Conservation (phyloP, 345 rosid species). For the Nasturtium officinale region DNA sequence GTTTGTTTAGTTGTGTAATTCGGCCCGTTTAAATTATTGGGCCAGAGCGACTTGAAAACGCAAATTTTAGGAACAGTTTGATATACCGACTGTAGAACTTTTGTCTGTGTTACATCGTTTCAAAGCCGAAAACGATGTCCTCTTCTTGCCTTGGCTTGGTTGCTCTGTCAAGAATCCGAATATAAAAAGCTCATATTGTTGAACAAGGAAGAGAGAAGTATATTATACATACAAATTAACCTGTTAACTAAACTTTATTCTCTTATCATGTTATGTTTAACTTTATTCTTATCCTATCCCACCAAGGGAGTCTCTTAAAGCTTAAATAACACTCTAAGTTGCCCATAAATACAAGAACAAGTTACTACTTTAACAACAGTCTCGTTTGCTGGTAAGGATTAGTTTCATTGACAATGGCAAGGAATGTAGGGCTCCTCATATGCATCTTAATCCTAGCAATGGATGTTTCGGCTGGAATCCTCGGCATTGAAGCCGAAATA, state of each 20-base stretch:
- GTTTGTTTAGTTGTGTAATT: not conserved
- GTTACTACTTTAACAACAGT: constrained; percentile 24
- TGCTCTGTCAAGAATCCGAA: constrained; percentile 46
- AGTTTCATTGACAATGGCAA: constrained; percentile 30
- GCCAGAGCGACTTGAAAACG: no score
- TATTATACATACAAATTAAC: constrained; percentile 14
- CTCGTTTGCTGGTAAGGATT: constrained; percentile 11
- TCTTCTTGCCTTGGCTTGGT: constrained; percentile 41
- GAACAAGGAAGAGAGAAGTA: constrained; percentile 29
- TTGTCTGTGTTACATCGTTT: no score
- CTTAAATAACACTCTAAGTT: constrained; percentile 14
- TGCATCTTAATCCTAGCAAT: constrained; percentile 46
- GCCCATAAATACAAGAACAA: constrained; percentile 30
- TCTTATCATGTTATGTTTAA: constrained; percentile 17
- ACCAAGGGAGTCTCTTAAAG: constrained; percentile 25
- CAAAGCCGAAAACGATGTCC: not conserved
- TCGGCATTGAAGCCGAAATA: constrained; percentile 46
- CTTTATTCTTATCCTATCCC: constrained; percentile 46
- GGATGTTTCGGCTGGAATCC: constrained; percentile 49
- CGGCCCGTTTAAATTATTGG: constrained; percentile 3
- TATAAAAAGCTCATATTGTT: constrained; percentile 14
- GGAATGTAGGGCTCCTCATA: constrained; percentile 40
- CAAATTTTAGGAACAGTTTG: no score
- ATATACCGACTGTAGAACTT: no score
- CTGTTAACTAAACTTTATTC: constrained; percentile 29